These are phyloP conservation scores for Ganoderma multipileum DNA, from an alignment of 1,284 basidiomycete species.

Conservation along the genomic window DNA sequence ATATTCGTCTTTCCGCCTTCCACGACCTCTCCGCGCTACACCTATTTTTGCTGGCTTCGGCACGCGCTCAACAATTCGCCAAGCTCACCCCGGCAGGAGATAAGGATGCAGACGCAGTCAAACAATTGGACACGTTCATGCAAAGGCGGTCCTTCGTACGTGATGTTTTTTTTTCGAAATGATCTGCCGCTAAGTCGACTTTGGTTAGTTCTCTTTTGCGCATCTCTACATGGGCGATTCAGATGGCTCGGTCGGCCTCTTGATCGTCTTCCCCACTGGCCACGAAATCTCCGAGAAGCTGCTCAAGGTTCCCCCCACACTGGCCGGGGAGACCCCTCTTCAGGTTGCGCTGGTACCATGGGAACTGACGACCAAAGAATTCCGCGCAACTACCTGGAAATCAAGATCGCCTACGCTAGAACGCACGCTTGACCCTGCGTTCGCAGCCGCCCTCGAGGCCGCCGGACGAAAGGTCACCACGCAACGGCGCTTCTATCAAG, in stretches of 20 bases:
- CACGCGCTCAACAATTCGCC: slow-evolving; percentile 58
- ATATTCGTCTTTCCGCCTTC: slow-evolving; percentile 53
- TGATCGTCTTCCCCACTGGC: slow-evolving; percentile 48
- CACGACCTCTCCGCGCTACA: slow-evolving; percentile 54
- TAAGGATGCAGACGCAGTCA: slow-evolving; percentile 49
- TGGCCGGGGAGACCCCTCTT: slow-evolving; percentile 20
- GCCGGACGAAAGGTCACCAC: slow-evolving; percentile 24
- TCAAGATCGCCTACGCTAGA: slow-evolving; percentile 7
- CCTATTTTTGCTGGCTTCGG: slow-evolving; percentile 54
- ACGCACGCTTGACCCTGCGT: slow-evolving; percentile 13
- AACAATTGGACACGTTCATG: slow-evolving; percentile 55
- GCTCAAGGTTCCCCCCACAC: slow-evolving; percentile 33
- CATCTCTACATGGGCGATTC: slow-evolving; percentile 52
- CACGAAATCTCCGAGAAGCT: slow-evolving; percentile 35
- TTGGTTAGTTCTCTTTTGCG: slow-evolving; percentile 55
- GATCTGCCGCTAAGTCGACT: background rate
- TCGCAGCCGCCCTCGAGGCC: slow-evolving; percentile 13
- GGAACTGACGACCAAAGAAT: slow-evolving; percentile 42
- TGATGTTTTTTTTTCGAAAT: slow-evolving; percentile 15
- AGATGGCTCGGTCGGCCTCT: slow-evolving; percentile 46
- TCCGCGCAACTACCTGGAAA: slow-evolving; percentile 30
- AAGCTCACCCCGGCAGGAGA: slow-evolving; percentile 47
- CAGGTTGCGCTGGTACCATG: slow-evolving; percentile 54
- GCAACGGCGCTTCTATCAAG: slow-evolving; percentile 46
- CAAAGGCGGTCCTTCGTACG: slow-evolving; percentile 34